Evolutionary conservation across 495 filamentous ascomycete species (phyloP).

Genomic region (Tricharina praecox): DNA sequence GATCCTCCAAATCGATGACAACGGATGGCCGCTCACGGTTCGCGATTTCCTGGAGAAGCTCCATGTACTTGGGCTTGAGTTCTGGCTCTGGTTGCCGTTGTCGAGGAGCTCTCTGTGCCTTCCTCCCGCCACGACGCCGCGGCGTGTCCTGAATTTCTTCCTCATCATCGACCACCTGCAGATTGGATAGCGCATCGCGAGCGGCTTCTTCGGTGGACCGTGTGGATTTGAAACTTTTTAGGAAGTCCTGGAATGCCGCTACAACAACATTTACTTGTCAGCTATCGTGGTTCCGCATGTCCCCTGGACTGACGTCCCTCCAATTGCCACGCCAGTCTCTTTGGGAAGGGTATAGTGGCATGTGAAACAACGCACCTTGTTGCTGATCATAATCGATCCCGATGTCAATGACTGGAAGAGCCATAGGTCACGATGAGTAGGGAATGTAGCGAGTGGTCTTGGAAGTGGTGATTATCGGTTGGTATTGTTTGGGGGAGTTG

Average conservation of each 20-base stretch:
- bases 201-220: constrained; percentile 55
- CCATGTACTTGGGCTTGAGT: constrained; percentile 74
- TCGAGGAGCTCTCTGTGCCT: constrained; percentile 27
- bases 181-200: constrained; percentile 55
- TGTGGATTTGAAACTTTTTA: constrained; percentile 69
- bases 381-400: constrained; percentile 66
- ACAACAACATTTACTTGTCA: too few relatives aligned
- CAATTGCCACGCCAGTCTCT: too few relatives aligned
- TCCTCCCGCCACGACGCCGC: constrained; percentile 29
- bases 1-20: constrained; percentile 75
- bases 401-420: constrained; percentile 22
- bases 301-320: too few relatives aligned
- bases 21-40: constrained; percentile 59
- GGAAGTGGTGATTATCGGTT: too few relatives aligned
- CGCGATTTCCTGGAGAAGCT: constrained; percentile 72
- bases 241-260: constrained; percentile 78
- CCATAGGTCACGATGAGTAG: constrained; percentile 4
- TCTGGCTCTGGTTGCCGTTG: constrained; percentile 23
- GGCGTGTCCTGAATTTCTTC: constrained; percentile 34
- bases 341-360: too few relatives aligned
- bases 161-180: constrained; percentile 77
- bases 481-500: too few relatives aligned
- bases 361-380: constrained; percentile 42
- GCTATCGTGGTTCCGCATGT: too few relatives aligned
- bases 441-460: neutral